Base-by-base conservation (phyloP, 345 rosid genomes). In the Rhodamnia argentea region DNA sequence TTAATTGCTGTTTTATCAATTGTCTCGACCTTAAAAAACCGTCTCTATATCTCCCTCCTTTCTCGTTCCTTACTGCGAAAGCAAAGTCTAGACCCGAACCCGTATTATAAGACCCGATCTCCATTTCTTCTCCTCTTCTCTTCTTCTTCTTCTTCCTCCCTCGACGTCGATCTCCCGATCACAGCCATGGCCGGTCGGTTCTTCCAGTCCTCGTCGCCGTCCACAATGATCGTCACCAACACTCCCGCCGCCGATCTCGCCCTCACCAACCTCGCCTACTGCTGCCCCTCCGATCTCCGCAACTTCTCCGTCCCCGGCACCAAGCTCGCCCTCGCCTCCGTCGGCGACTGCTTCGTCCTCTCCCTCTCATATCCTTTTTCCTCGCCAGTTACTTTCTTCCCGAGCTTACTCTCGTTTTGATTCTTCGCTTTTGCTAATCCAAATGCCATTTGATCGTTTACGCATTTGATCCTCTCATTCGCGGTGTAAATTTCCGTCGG, bases 211-310 rank as follows among this genome's bases (percentile, higher is more conserved):
- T 86, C 92, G 59, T 85, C 90, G 26, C 89, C 92, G 32, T 82
- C 74, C 90, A 86, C 86, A 89, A 93, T 94, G 98, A 94, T 89
- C 86, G 96, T 95, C 83, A 91, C 96, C 82, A 95, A 87, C 91
- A 96, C 98, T 7, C 99, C 99, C 0, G 87, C 93, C 4, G 13
- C 94, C 64, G 98, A 95, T 91, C 98, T 97, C 74, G 99, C 95
- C 59, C 89, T 95, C 50, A 94, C 99, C 82, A 96, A 97, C 88
- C 93, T 94, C 76, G 98, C 96, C 37, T 97, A 94, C 93, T 93
- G 97, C 95, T 94, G 97, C 44, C 83, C 96, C 82, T 86, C 99
- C 90, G 98, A 96, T 94, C 98, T 95, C 83, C 95, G 89, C 85
- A 90, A 87, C 59, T 95, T 96, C 94, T 90, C 94, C 88, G 95